phyloP scores from a whole-genome alignment of 129 eudicot species.

The Scalesia atractyloides region DNA sequence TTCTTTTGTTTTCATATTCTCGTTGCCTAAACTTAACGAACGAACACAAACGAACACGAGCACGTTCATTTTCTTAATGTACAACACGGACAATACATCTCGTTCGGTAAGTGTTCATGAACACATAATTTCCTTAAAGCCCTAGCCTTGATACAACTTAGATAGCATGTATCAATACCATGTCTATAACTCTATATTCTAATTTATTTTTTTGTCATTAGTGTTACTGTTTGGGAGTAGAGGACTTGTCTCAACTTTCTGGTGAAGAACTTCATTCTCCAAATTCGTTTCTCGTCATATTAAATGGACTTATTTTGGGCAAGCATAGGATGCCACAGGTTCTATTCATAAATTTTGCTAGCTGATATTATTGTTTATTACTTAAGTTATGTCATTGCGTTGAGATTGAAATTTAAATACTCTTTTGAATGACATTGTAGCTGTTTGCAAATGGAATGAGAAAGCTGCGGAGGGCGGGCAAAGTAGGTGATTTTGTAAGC shows the following conservation, averaged over 20 bases:
- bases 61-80: too few relatives aligned
- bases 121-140: too few relatives aligned
- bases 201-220: constrained; percentile 26
- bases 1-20: too few relatives aligned
- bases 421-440: constrained; percentile 34
- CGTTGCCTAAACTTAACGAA: too few relatives aligned
- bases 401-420: constrained; percentile 1
- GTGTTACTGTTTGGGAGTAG: constrained; percentile 88
- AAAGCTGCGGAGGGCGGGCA: constrained; percentile 86
- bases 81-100: too few relatives aligned
- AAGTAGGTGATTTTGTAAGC: constrained; percentile 91
- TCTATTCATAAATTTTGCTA: constrained; percentile 6
- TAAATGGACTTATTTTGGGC: constrained; percentile 91
- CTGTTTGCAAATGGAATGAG: constrained; percentile 75
- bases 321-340: constrained; percentile 92
- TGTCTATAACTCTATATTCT: background rate
- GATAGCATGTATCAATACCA: background rate
- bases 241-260: constrained; percentile 75
- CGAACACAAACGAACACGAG: too few relatives aligned
- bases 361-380: background rate
- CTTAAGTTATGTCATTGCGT: constrained; percentile 9
- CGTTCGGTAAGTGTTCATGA: too few relatives aligned
- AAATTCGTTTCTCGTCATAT: constrained; percentile 66
- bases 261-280: constrained; percentile 92
- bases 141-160: background rate